Base-by-base conservation (phyloP, 441 rosid species). In the Corymbia calophylla region DNA sequence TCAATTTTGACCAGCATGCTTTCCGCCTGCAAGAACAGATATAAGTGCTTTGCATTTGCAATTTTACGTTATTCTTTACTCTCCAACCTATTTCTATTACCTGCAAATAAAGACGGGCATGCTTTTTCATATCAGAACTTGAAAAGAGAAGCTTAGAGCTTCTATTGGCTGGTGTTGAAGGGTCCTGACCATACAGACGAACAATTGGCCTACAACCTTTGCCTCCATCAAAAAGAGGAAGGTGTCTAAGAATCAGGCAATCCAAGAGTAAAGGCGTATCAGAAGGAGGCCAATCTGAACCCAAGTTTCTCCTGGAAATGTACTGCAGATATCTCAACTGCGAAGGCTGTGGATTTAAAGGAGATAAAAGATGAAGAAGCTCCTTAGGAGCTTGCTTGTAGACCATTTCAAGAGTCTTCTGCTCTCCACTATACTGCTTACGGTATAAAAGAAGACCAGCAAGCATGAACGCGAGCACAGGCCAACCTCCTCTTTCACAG, bases 401-500 rank as follows among this genome's bases (percentile, higher is more conserved):
- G 88, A 97, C 97, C 99, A 96, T 97, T 91, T 97, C 99, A 88
- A 97, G 96, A 77, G 99, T 97, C 96, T 97, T 97, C 92, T 92
- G 97, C 96, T 97, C 99, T 9, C 99, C 99, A 82, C 56, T 95
- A 91, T 95, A 97, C 94, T 97, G 99, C 87, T 95, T 96, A 87
- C 96, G 92, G 89, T 97, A 97, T 68, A 97, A 88, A 84, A 97
- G 91, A 86, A 97, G 98, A 87, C 99, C 98, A 7, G 99, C 97
- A 70, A 97, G 95, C 99, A 97, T 97, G 89, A 97, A 97, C 1
- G 99, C 99, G 62, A 97, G 98, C 86, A 97, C 96, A 49, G 99
- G 99, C 99, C 99, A 97, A 58, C 99, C 98, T 88, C 98, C 98
- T 93, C 93, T 95, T 90, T 97, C 99, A 54, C 99, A 97, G 89